Evolutionary conservation across 2,329 filamentous ascomycete species (phyloP).

Genomic region (Teratosphaeria destructans): DNA sequence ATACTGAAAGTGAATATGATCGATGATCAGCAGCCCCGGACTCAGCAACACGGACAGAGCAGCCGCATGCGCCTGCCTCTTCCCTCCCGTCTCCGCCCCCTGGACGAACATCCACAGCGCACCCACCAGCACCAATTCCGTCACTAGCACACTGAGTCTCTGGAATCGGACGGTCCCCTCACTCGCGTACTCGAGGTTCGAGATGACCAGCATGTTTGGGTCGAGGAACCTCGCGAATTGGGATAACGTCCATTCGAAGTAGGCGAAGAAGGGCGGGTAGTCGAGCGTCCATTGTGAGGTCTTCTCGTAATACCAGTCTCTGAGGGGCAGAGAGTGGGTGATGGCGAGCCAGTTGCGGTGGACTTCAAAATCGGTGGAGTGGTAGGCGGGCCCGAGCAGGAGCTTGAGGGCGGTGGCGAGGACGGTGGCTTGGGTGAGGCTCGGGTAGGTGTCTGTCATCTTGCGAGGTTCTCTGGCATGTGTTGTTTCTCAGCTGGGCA

Average conservation of each 20-base stretch:
- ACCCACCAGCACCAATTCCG: constrained; percentile 74
- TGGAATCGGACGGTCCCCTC: constrained; percentile 95
- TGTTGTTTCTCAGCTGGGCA: background rate
- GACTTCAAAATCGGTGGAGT: constrained; percentile 96
- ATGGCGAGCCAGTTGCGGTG: constrained; percentile 98
- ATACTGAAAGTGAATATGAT: constrained; percentile 98
- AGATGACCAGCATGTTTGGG: constrained; percentile 68
- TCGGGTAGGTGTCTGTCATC: constrained; percentile 76
- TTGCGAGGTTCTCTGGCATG: background rate
- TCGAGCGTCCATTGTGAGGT: constrained; percentile 99
- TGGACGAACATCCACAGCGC: constrained; percentile 74
- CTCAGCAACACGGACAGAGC: constrained; percentile 85
- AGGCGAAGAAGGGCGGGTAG: constrained; percentile 96
- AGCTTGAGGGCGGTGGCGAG: constrained; percentile 83
- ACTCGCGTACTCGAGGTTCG: constrained; percentile 75
- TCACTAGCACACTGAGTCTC: constrained; percentile 72
- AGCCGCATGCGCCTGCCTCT: constrained; percentile 69
- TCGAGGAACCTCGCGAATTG: constrained; percentile 69
- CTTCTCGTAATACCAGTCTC: constrained; percentile 93
- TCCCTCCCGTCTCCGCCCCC: constrained; percentile 54
- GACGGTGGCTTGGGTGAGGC: constrained; percentile 78
- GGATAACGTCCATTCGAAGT: constrained; percentile 88
- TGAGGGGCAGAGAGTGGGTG: constrained; percentile 75
- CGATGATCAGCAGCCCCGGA: constrained; percentile 88
- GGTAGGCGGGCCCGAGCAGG: constrained; percentile 91